Conservation (phyloP, 1,284 basidiomycete genomes). For the Fomitopsis schrenkii region DNA sequence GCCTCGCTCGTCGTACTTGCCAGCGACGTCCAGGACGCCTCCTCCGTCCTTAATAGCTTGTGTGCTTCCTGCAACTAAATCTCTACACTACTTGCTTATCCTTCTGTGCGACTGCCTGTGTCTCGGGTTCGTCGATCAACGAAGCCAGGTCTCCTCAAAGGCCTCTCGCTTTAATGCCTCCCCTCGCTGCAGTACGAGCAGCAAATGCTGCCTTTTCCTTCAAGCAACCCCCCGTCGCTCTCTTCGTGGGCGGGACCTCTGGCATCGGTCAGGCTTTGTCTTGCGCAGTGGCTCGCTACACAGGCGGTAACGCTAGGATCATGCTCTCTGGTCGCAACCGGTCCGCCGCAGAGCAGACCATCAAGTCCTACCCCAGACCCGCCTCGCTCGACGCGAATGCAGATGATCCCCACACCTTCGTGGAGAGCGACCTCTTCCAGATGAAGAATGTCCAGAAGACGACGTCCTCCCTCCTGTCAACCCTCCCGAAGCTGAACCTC, state of each 20-base stretch:
- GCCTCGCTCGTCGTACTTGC: too few relatives aligned
- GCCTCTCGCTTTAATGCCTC: constrained; percentile 8
- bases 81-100: too few relatives aligned
- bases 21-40: too few relatives aligned
- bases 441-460: constrained; percentile 30
- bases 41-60: too few relatives aligned
- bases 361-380: constrained; percentile 29
- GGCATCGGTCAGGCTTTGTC: constrained; percentile 33
- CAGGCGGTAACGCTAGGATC: constrained; percentile 31
- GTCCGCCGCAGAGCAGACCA: constrained; percentile 31
- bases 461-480: constrained; percentile 20
- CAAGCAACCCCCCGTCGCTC: constrained; percentile 24
- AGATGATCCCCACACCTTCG: constrained; percentile 29
- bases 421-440: constrained; percentile 31
- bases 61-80: too few relatives aligned
- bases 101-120: too few relatives aligned
- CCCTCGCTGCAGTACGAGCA: constrained; percentile 10
- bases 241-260: constrained; percentile 33
- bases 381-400: background rate
- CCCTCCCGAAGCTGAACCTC: constrained; percentile 31
- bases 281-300: constrained; percentile 26
- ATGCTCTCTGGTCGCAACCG: constrained; percentile 33
- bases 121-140: too few relatives aligned
- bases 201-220: constrained; percentile 14
- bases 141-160: too few relatives aligned